Conservation (phyloP, 345 rosid genomes). For the Rhizophora apiculata region DNA sequence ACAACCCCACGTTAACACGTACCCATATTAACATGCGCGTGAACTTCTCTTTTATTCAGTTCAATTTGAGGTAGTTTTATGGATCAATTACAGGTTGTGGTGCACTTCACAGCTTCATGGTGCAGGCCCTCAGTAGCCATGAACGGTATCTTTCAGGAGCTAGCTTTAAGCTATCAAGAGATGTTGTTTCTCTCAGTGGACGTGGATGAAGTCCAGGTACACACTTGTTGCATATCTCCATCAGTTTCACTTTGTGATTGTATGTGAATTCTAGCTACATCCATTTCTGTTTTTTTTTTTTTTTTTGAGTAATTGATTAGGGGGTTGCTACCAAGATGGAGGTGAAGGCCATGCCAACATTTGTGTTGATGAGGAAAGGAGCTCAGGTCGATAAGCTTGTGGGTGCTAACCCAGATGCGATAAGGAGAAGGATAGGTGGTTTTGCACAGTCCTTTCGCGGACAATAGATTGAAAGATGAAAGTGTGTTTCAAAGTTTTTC, state of each 20-base stretch:
- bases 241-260: neutral
- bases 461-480: no score
- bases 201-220: constrained; percentile 48
- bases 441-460: constrained; percentile 13
- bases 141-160: constrained; percentile 37
- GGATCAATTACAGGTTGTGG: constrained; percentile 28
- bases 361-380: constrained; percentile 38
- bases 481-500: no score
- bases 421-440: constrained; percentile 24
- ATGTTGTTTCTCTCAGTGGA: constrained; percentile 39
- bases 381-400: constrained; percentile 36
- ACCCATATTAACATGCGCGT: neutral
- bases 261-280: no score
- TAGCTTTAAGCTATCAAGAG: constrained; percentile 31
- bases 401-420: constrained; percentile 43
- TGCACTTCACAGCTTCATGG: constrained; percentile 52
- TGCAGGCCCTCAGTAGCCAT: constrained; percentile 51
- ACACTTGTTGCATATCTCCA: neutral
- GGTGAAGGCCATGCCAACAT: constrained; percentile 54
- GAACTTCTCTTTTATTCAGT: neutral
- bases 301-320: neutral
- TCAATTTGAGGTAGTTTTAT: neutral
- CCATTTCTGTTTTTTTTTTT: no score
- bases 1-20: neutral
- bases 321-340: constrained; percentile 39